phyloP scores from a whole-genome alignment of 805 yeast genomes.

The Candida argentea region DNA sequence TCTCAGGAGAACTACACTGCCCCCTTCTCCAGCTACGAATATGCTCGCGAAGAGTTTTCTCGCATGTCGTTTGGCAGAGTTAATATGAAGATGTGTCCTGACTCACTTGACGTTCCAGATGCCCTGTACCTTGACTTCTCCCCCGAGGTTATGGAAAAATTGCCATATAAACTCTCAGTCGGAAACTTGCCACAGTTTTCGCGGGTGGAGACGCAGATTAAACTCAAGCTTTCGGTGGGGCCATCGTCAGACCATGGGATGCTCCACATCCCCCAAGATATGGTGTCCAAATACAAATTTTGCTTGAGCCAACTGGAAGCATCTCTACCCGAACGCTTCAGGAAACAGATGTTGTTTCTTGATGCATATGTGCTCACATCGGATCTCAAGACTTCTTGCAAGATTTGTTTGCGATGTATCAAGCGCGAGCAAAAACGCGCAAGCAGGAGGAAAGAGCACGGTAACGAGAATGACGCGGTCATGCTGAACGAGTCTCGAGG shows the following conservation, averaged over 20 bases:
- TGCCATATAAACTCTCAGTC: conserved; percentile 43
- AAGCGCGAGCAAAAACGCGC: conserved; percentile 93
- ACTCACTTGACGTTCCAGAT: conserved; percentile 19
- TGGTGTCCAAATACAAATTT: conserved; percentile 79
- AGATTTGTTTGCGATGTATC: conserved; percentile 81
- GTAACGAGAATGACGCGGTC: conserved; percentile 12
- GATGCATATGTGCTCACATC: conserved; percentile 77
- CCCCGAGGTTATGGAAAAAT: conserved; percentile 19
- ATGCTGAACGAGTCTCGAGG: too few species aligned
- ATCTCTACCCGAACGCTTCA: conserved; percentile 28
- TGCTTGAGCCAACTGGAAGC: conserved; percentile 48
- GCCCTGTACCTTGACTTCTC: conserved; percentile 29
- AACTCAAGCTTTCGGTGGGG: conserved; percentile 52
- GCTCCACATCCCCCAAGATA: conserved; percentile 76
- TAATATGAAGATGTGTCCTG: conserved; percentile 27
- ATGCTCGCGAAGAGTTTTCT: conserved; percentile 39
- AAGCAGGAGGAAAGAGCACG: conserved; percentile 76
- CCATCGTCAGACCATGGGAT: conserved; percentile 72
- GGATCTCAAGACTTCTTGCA: conserved; percentile 39
- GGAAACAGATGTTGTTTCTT: conserved; percentile 48
- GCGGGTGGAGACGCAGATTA: conserved; percentile 93
- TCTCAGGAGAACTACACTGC: not conserved
- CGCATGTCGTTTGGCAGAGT: conserved; percentile 44
- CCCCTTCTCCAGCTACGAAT: conserved; percentile 25
- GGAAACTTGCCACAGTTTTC: conserved; percentile 68